Conservation (phyloP, 441 rosid species). For the Erodium trifolium region DNA sequence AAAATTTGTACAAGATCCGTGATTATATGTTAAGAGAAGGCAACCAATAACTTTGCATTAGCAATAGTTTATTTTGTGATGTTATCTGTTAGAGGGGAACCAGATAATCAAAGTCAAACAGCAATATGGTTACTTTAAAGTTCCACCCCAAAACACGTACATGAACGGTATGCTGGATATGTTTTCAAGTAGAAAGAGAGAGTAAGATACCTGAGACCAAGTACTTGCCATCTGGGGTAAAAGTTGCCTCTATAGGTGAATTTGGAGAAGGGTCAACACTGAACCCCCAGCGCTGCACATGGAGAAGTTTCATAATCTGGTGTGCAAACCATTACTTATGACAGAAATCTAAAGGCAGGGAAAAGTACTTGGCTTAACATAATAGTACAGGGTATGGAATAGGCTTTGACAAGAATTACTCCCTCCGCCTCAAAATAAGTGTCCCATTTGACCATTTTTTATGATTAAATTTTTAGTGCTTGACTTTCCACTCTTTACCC, state of each 20-base stretch:
- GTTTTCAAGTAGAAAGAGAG: conserved; percentile 6
- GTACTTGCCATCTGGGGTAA: conserved; percentile 96
- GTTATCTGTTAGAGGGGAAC: background rate
- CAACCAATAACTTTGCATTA: background rate
- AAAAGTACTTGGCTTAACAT: background rate
- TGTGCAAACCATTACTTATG: background rate
- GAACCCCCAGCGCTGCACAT: conserved; percentile 73
- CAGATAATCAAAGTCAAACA: background rate
- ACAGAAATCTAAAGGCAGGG: background rate
- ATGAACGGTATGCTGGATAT: background rate
- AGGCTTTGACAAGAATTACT: background rate
- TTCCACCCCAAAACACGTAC: background rate
- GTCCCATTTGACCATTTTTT: no score
- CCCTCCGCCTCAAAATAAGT: no score
- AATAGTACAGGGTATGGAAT: background rate
- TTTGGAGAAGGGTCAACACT: conserved; percentile 83
- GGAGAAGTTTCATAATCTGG: conserved; percentile 3
- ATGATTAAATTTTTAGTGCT: background rate
- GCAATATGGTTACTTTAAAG: background rate
- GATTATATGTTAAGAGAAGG: no score
- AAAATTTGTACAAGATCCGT: background rate
- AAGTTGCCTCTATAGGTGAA: conserved; percentile 70
- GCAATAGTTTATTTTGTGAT: background rate
- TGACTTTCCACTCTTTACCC: background rate
- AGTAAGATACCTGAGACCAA: conserved; percentile 63